These are phyloP conservation scores for Rhizopus sp. DNA, from an alignment of 371 early-diverging fungal species.

Conservation along the genomic window DNA sequence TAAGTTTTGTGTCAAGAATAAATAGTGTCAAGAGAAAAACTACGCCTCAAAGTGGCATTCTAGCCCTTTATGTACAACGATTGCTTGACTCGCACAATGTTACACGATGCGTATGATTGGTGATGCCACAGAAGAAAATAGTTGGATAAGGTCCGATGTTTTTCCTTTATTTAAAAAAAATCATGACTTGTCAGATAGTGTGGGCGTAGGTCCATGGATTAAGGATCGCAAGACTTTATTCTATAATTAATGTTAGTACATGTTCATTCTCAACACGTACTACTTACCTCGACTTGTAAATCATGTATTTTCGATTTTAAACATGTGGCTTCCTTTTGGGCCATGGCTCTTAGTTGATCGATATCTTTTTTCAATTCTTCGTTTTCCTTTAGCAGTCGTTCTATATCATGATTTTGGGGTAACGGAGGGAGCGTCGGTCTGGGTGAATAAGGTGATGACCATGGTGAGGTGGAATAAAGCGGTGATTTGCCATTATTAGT, in stretches of 20 bases:
- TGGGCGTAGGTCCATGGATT: constrained; percentile 15
- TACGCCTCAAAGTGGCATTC: too few relatives aligned
- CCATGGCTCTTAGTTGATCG: constrained; percentile 20
- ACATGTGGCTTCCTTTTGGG: constrained; percentile 17
- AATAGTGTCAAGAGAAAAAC: too few relatives aligned
- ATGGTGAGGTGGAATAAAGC: neutral
- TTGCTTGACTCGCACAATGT: too few relatives aligned
- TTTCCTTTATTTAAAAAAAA: neutral
- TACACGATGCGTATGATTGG: too few relatives aligned
- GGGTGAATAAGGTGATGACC: constrained; percentile 2
- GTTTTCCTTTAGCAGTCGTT: constrained; percentile 24
- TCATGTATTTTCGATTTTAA: constrained; percentile 32
- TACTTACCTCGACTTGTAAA: constrained; percentile 35
- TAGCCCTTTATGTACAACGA: too few relatives aligned
- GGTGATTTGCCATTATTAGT: neutral
- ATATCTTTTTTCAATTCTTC: constrained; percentile 28
- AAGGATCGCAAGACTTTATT: constrained; percentile 36
- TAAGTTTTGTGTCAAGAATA: too few relatives aligned
- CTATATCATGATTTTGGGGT: constrained; percentile 11
- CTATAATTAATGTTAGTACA: constrained; percentile 11
- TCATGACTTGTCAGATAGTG: neutral
- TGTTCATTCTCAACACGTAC: neutral
- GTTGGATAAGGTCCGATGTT: too few relatives aligned
- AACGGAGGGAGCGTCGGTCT: constrained; percentile 14
- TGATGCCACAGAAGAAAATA: too few relatives aligned